Evolutionary conservation across 78 protist genomes (phyloP), one percentile per base, ranked within the genome.

Genomic region (Bodo saltans): DNA sequence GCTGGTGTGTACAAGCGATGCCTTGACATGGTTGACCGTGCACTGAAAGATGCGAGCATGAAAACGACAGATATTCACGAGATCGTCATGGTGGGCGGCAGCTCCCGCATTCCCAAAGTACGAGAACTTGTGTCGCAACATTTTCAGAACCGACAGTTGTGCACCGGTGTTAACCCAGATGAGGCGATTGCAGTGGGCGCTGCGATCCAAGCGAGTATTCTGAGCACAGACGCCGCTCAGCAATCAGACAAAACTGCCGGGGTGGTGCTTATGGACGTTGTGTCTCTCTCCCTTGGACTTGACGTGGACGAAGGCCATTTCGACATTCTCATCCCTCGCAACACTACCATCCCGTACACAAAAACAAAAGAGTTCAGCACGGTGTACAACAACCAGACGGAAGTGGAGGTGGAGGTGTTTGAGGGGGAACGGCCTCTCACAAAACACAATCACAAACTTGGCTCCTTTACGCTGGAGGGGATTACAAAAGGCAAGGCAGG

Each of bases 221-320:
- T 97, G 52, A 68, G 93, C 17, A n/a, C n/a, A n/a, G n/a, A n/a
- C n/a, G n/a, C n/a, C n/a, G 95, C 94, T 41, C 53, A 90, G n/a
- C 25, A 68, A 30, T 90, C 71, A 98, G 96, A 76, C 84, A 83
- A 37, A 72, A 69, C 53, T 68, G 78, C 85, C 26, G 38, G 74
- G 70, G 90, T 87, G 29, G 73, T 95, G 53, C 91, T 97, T 41
- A 92, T 98, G 27, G 99, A 97, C 88, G 97, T 97, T 23, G 89
- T 98, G 11, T 99, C 99, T 27, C 90, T 98, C 29, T 88, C 99
- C 28, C 90, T 98, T 40, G 99, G 99, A 39, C 81, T 98, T 79
- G 99, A 97, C 89, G 96, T 94, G 34, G 98, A 95, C 52, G 99
- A 99, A 35, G 99, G 98, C 68, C 95, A 97, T 67, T 98, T 98